Percentiles rank a stretch among this genome's conserved stretches.
These are phyloP conservation scores for Agrostemma githago DNA, from an alignment of 148 eudicot genomes.

Conservation along the genomic window DNA sequence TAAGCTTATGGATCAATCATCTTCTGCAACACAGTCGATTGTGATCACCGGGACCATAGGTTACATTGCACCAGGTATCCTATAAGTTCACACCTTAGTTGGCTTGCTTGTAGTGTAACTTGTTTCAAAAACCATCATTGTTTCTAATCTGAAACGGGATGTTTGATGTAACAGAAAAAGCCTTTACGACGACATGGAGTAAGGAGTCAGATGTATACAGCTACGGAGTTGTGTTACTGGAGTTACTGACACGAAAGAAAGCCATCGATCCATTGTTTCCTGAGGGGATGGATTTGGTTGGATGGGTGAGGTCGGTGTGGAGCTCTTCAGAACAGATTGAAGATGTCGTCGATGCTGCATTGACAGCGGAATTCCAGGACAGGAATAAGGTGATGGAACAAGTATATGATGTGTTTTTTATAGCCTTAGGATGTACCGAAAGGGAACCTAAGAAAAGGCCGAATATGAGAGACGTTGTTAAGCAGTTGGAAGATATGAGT, in stretches of 20 bases:
- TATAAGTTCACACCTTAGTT: neutral
- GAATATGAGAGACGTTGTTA: conserved; percentile 72
- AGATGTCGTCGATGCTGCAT: conserved; percentile 41
- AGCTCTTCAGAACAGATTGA: conserved; percentile 39
- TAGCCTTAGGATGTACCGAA: conserved; percentile 73
- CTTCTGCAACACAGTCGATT: conserved; percentile 33
- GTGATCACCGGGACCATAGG: conserved; percentile 65
- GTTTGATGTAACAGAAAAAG: conserved; percentile 51
- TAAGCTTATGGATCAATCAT: conserved; percentile 61
- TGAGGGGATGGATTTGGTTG: conserved; percentile 47
- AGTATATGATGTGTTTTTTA: conserved; percentile 45
- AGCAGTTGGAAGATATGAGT: conserved; percentile 42
- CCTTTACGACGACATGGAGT: conserved; percentile 45
- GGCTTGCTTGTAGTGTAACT: too few species aligned
- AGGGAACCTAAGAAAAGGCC: conserved; percentile 64
- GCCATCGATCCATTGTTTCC: conserved; percentile 47
- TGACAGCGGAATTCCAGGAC: conserved; percentile 49
- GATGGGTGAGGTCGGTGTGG: conserved; percentile 55
- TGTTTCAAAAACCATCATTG: too few species aligned
- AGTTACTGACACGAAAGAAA: conserved; percentile 54
- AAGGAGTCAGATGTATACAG: conserved; percentile 81
- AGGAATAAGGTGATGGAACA: conserved; percentile 44
- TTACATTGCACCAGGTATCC: conserved; percentile 87
- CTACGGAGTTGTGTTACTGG: conserved; percentile 79
- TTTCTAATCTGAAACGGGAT: neutral